Percentiles rank a stretch among this genome's conserved stretches.
phyloP scores from a whole-genome alignment of 495 filamentous ascomycete species.

The Aspergillus egyptiacus region DNA sequence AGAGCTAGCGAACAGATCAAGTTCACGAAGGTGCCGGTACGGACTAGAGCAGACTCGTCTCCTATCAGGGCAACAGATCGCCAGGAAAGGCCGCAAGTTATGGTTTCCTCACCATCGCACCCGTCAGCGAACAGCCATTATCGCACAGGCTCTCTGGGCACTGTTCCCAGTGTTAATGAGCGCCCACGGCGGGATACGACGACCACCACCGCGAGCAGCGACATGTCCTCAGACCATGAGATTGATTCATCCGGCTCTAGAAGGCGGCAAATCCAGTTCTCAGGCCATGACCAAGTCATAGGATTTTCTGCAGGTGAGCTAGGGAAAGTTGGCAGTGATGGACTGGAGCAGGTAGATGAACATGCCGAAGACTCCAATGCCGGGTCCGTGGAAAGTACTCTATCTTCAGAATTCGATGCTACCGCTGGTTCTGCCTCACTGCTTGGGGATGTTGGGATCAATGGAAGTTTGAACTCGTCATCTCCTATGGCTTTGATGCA shows the following conservation, averaged over 20 bases:
- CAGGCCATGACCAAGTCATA: constrained; percentile 45
- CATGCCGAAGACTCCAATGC: constrained; percentile 56
- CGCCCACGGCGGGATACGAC: constrained; percentile 76
- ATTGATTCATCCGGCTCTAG: constrained; percentile 63
- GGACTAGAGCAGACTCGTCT: constrained; percentile 79
- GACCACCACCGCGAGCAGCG: constrained; percentile 87
- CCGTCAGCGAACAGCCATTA: constrained; percentile 44
- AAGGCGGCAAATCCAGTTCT: constrained; percentile 52
- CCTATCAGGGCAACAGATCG: constrained; percentile 60
- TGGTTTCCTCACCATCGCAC: constrained; percentile 50
- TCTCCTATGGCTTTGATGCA: constrained; percentile 42
- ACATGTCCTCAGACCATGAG: constrained; percentile 87
- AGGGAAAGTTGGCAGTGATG: constrained; percentile 52
- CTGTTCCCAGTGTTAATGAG: constrained; percentile 60
- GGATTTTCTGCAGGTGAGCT: constrained; percentile 56
- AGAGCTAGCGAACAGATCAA: constrained; percentile 75
- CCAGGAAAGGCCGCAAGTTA: constrained; percentile 47
- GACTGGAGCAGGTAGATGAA: constrained; percentile 38
- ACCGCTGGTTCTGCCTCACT: constrained; percentile 58
- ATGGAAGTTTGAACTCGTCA: constrained; percentile 37
- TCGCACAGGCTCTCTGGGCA: constrained; percentile 69
- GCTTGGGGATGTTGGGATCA: constrained; percentile 46
- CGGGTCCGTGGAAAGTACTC: constrained; percentile 57
- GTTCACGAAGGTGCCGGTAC: constrained; percentile 90
- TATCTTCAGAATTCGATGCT: constrained; percentile 65